phyloP scores from a whole-genome alignment of 2,329 filamentous ascomycete genomes.

The Drechslera avenae region DNA sequence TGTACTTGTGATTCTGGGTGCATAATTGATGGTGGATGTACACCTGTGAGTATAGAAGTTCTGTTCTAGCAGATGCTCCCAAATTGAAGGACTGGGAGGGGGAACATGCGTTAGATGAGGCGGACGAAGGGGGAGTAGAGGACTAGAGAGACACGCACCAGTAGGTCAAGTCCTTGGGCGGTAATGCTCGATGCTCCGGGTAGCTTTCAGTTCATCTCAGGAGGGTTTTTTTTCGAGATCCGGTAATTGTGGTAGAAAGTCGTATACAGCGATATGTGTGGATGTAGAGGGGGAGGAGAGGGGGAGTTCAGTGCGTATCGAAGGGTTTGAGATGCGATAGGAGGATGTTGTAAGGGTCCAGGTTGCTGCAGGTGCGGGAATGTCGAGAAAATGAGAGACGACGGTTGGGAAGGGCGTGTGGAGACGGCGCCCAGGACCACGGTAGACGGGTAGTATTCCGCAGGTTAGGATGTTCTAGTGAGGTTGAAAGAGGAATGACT shows the following conservation, averaged over 20 bases:
- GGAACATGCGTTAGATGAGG: constrained; percentile 22
- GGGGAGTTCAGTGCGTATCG: constrained; percentile 46
- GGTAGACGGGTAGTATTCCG: constrained; percentile 51
- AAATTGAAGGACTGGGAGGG: constrained; percentile 23
- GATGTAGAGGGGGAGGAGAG: constrained; percentile 29
- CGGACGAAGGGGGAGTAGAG: neutral
- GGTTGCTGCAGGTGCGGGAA: constrained; percentile 47
- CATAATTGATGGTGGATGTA: constrained; percentile 61
- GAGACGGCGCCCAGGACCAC: constrained; percentile 49
- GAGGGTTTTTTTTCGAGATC: constrained; percentile 15
- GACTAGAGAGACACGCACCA: constrained; percentile 27
- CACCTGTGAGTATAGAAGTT: constrained; percentile 16
- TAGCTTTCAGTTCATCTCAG: constrained; percentile 44
- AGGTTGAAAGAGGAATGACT: constrained; percentile 47
- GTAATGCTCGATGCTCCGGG: constrained; percentile 12
- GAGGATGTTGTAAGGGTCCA: constrained; percentile 48
- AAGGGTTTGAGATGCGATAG: constrained; percentile 42
- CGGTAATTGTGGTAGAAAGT: constrained; percentile 19
- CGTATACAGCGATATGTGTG: constrained; percentile 24
- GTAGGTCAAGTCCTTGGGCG: constrained; percentile 22
- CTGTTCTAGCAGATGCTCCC: constrained; percentile 11
- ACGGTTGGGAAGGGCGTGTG: constrained; percentile 49
- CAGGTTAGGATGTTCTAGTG: constrained; percentile 47
- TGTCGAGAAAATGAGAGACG: constrained; percentile 50
- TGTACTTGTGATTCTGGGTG: constrained; percentile 73